Conservation (phyloP, 768 basidiomycete species). For the Leccinum olivaceopallidum region DNA sequence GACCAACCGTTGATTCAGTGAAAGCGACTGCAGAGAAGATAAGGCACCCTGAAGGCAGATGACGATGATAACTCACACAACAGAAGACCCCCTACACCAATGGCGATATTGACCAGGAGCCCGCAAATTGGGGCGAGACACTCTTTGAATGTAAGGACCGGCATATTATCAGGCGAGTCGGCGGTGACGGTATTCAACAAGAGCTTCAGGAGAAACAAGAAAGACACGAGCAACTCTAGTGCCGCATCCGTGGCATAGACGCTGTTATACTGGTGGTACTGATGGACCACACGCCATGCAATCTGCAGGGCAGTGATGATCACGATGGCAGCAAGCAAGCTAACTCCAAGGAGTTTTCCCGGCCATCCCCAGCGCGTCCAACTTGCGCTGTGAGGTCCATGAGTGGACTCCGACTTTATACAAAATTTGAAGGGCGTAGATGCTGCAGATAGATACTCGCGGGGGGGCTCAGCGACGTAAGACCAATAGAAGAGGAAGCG, state of each 20-base stretch:
- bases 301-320: slow-evolving; percentile 58
- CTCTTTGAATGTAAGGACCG: slow-evolving; percentile 44
- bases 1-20: slow-evolving; percentile 69
- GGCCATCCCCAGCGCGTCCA: slow-evolving; percentile 66
- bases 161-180: slow-evolving; percentile 37
- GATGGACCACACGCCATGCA: slow-evolving; percentile 54
- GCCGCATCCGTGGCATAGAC: slow-evolving; percentile 60
- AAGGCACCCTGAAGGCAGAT: slow-evolving; percentile 9
- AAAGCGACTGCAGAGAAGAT: slow-evolving; percentile 51
- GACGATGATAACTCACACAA: slow-evolving; percentile 47
- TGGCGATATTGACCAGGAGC: slow-evolving; percentile 49
- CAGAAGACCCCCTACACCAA: slow-evolving; percentile 58
- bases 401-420: slow-evolving; percentile 13
- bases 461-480: slow-evolving; percentile 59
- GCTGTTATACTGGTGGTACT: slow-evolving; percentile 39
- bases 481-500: slow-evolving; percentile 71
- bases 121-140: slow-evolving; percentile 53
- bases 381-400: slow-evolving; percentile 51
- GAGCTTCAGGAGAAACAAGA: slow-evolving; percentile 62
- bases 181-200: slow-evolving; percentile 52
- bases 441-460: slow-evolving; percentile 33
- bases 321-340: slow-evolving; percentile 45
- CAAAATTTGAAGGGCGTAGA: slow-evolving; percentile 17
- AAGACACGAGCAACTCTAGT: slow-evolving; percentile 57
- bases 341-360: slow-evolving; percentile 54